A percentile compares a stretch with the other conserved stretches of the same genome.
phyloP scores from a whole-genome alignment of 257 asterid species.

The Solanum microdontum region DNA sequence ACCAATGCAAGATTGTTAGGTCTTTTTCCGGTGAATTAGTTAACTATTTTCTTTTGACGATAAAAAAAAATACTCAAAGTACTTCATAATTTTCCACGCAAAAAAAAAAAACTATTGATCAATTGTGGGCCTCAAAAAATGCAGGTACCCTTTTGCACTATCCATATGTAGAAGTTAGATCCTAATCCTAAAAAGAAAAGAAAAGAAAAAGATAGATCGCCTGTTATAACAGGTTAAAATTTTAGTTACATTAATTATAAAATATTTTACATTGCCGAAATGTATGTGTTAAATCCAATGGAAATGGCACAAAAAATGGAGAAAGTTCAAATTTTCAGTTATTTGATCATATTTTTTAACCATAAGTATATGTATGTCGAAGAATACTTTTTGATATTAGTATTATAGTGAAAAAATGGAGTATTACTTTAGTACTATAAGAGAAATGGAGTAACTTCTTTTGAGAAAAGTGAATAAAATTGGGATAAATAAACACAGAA shows the following conservation, averaged over 20 bases:
- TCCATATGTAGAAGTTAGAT: background rate
- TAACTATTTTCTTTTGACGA: no score
- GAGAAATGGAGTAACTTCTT: background rate
- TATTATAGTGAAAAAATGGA: background rate
- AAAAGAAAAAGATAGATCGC: background rate
- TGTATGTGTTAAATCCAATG: background rate
- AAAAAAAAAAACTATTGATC: no score
- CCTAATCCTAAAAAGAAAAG: background rate
- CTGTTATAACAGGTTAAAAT: background rate
- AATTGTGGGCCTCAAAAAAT: background rate
- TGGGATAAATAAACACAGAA: background rate
- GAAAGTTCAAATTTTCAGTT: background rate
- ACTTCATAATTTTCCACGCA: no score
- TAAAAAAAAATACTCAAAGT: no score
- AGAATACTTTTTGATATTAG: background rate
- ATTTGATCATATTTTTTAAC: background rate
- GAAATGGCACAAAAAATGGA: background rate
- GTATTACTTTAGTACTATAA: background rate
- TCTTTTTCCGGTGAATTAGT: no score
- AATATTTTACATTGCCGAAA: background rate
- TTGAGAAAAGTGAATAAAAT: background rate
- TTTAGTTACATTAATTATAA: background rate
- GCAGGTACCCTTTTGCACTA: background rate
- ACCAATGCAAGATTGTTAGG: background rate
- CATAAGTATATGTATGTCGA: background rate